Percentiles rank a stretch among this genome's conserved stretches.
These are phyloP conservation scores for Aphanomyces euteiches DNA, from an alignment of 352 stramenopile genomes.

Conservation along the genomic window DNA sequence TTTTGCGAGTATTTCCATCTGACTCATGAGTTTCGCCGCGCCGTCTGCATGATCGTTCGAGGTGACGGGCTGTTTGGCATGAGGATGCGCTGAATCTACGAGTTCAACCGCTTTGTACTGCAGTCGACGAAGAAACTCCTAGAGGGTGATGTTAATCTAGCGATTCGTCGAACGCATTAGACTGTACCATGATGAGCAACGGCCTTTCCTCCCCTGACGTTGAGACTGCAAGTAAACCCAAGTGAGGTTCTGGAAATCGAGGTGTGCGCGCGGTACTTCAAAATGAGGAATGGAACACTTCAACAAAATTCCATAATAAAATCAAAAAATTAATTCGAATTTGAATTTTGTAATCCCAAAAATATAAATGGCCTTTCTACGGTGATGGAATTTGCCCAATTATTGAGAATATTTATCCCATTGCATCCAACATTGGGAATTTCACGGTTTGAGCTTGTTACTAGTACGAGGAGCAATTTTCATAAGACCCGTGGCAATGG, in stretches of 20 bases:
- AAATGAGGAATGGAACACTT: neutral
- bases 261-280: neutral
- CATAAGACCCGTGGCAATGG: no score
- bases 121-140: constrained; percentile 17
- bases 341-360: neutral
- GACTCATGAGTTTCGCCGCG: neutral
- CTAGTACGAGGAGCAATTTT: no score
- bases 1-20: neutral
- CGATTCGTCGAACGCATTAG: neutral
- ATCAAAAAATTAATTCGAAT: constrained; percentile 10
- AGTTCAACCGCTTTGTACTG: neutral
- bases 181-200: neutral
- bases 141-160: neutral
- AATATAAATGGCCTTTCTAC: no score
- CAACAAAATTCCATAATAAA: neutral
- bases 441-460: no score
- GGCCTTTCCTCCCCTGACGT: neutral
- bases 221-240: neutral
- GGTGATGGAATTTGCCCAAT: no score
- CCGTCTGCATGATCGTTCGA: neutral
- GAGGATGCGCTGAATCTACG: neutral
- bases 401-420: no score
- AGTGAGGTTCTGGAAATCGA: neutral
- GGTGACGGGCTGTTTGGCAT: neutral
- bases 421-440: no score